phyloP scores from a whole-genome alignment of 192 early-diverging fungal species.

The Coemansia sp. region DNA sequence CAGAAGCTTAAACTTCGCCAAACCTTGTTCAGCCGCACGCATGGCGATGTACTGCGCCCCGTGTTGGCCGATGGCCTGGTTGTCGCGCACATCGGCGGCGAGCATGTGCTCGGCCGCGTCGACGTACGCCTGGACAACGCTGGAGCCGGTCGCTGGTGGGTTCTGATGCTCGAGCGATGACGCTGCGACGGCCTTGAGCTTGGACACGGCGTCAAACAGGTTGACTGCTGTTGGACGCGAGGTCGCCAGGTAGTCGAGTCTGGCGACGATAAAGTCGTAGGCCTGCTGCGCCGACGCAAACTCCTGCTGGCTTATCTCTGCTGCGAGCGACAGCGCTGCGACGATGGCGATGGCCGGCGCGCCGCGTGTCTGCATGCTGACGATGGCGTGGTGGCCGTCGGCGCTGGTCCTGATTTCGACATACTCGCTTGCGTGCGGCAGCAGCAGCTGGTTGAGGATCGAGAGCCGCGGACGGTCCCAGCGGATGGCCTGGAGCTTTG shows the following conservation, averaged over 20 bases:
- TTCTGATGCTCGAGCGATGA: background rate
- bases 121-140: conserved; percentile 65
- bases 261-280: conserved; percentile 52
- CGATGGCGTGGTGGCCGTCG: conserved; percentile 84
- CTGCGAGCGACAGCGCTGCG: conserved; percentile 85
- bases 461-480: conserved; percentile 56
- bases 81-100: conserved; percentile 80
- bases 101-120: conserved; percentile 80
- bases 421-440: conserved; percentile 83
- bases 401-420: conserved; percentile 60
- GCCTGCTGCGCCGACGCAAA: conserved; percentile 43
- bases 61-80: conserved; percentile 75
- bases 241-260: conserved; percentile 77
- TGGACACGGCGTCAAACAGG: conserved; percentile 77
- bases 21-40: background rate
- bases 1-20: conserved; percentile 56
- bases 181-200: conserved; percentile 33
- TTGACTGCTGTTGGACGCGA: conserved; percentile 97
- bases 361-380: conserved; percentile 88
- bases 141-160: conserved; percentile 18
- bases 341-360: conserved; percentile 98
- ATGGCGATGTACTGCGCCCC: conserved; percentile 62
- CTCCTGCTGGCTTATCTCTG: conserved; percentile 54
- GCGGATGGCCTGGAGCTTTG: conserved; percentile 37
- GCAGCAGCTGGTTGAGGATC: conserved; percentile 88